Base-by-base conservation (phyloP, 78 protist species). In the Chrysochromulina tobinii region DNA sequence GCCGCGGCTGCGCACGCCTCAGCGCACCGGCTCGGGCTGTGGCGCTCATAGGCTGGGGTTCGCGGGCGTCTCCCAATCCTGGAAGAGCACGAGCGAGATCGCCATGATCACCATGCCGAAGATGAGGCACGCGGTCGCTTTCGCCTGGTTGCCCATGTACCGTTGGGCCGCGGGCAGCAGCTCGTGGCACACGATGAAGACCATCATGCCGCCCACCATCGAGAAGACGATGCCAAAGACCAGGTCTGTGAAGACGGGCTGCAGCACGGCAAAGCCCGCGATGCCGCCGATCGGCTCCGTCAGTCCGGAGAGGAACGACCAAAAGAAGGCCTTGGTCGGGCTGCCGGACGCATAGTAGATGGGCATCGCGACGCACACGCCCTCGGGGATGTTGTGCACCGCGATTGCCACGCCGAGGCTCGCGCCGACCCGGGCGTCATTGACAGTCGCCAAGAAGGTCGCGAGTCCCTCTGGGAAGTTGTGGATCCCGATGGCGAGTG, bases 401-500 rank as follows among this genome's bases (percentile, higher is more conserved):
- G 92, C 94, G 23, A 96, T 91, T 73, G 97, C 96, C 5, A 94
- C 61, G 77, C 91, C 94, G 73, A 96, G 84, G 15, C 90, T 69
- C 11, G 55, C 91, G 3, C 97, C 97, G 57, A 77, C 38, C 59
- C 7, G 1, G 11, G 93, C 93, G n/a, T 94, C 87, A 8, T 66
- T 88, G 48, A 96, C 27, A 0, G 96, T 88, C 15, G 96, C 95
- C 3, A 95, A 27, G 51, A 95, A 96, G 2, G 97, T 95, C 12
- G 96, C 97, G 54, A 96, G 75, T 5, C 97, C 97, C 72, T 96
- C 97, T 50, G 97, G 97, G 50, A 96, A 91, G 89, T 96, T 96
- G 94, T 96, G 97, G 51, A 95, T 1, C 14, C 58, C 91, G 25
- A 95, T 90, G 57, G 96, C 96, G n/a, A 89, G n/a, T 21, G 93